Base-by-base conservation (phyloP, 2,329 filamentous ascomycete species). In the Alternaria viburni region DNA sequence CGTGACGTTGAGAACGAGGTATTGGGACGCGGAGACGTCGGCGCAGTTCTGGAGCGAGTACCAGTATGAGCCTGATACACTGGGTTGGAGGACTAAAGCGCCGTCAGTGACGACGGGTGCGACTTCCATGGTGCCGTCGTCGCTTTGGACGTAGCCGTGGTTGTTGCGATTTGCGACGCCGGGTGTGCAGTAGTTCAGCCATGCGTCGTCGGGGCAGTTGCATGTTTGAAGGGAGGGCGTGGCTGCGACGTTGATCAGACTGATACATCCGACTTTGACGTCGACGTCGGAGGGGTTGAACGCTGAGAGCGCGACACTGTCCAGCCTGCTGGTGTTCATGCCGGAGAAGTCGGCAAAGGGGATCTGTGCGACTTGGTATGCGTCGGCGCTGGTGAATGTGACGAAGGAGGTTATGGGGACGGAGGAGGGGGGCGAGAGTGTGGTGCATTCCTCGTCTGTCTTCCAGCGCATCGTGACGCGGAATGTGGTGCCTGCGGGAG, bases 21-120 rank as follows among this genome's bases (percentile, higher is more conserved):
- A 54, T 1, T 23, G 11, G 4, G 49, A 59, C 1, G 49, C 2
- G 3, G 60, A 62, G 8, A 59, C n/a, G 25, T 62, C 60, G 3
- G 19, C 47, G 7, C 60, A 62, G 44, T 54, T 59, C 10, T 62
- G 60, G 3, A 62, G 50, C 44, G 60, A 62, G 60, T 62, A 62
- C 60, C 60, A 62, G 10, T 62, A 62, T 2, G 60, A 62, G 19
- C 60, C 60, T 10, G 60, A 50, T 3, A 62, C 9, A 11, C 28
- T 41, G 12, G 60, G 60, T 44, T 62, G 60, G 5, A 62, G 50
- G 4, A 59, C 55, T 4, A 62, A 15, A 28, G 55, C 60, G 4
- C 56, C 56, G 6, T 62, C n/a, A 2, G 23, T 50, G 15, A 62
- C 41, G 12, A 30, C 12, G 3, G 60, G 60, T 11, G 56, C 56